These are phyloP conservation scores for Apodospora peruviana DNA, from an alignment of 495 filamentous ascomycete species.

Conservation along the genomic window DNA sequence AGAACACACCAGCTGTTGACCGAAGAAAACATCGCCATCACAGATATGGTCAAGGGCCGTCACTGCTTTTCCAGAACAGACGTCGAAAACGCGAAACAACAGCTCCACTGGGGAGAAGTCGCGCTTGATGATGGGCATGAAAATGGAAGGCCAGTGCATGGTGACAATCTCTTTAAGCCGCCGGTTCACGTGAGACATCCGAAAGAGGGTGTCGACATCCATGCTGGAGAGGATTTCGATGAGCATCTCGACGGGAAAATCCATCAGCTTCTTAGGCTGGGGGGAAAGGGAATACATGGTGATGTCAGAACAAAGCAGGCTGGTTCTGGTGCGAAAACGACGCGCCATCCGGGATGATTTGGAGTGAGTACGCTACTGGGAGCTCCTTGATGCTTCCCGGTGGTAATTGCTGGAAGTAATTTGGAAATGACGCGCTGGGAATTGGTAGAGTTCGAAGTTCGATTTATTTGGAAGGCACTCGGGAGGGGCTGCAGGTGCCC, in stretches of 20 bases:
- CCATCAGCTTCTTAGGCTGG: neutral
- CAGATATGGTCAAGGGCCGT: neutral
- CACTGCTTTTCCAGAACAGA: neutral
- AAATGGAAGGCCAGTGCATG: conserved; percentile 16
- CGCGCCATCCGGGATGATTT: no score
- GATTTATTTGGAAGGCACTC: no score
- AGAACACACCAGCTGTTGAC: neutral
- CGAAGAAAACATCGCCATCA: neutral
- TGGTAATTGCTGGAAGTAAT: no score
- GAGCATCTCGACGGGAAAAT: conserved; percentile 25
- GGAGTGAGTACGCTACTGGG: no score
- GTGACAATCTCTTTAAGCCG: conserved; percentile 16
- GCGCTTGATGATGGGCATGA: conserved; percentile 22
- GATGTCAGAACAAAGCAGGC: no score
- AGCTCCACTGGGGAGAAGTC: conserved; percentile 59
- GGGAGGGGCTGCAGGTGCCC: no score
- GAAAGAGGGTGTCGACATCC: conserved; percentile 18
- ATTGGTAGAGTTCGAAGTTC: no score
- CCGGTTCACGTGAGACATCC: conserved; percentile 18
- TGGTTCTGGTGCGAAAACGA: no score
- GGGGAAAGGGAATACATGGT: neutral
- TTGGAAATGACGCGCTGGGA: no score
- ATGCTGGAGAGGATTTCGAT: conserved; percentile 28
- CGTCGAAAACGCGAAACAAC: conserved; percentile 24
- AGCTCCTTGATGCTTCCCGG: no score